Evolutionary conservation across 139 green algal genomes (phyloP).

Genomic region (Picochlorum sp.): DNA sequence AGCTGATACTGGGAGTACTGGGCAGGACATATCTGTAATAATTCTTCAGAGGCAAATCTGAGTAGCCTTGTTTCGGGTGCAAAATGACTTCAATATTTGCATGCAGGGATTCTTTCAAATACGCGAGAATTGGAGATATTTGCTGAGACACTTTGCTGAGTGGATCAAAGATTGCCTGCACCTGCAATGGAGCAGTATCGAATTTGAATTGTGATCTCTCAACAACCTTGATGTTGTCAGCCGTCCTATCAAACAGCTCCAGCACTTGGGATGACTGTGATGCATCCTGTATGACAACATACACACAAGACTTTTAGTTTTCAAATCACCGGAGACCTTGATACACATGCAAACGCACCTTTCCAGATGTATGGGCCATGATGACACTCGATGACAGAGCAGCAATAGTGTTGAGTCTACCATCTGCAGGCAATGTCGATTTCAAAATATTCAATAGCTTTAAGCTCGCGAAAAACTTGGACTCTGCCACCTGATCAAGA

Average conservation of each 20-base stretch:
- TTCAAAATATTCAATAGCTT: not conserved
- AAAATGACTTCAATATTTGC: constrained; percentile 28
- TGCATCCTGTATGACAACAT: no score
- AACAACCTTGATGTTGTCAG: no score
- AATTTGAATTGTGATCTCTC: not conserved
- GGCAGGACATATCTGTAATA: constrained; percentile 78
- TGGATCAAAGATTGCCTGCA: constrained; percentile 61
- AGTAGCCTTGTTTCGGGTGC: constrained; percentile 52
- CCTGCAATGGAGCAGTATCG: constrained; percentile 20
- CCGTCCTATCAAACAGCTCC: no score
- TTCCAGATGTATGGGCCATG: no score
- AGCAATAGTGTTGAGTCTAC: no score
- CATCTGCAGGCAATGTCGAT: no score
- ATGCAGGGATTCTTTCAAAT: constrained; percentile 28
- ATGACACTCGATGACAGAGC: no score
- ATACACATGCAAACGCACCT: not conserved
- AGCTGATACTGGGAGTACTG: not conserved
- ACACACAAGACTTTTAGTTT: not conserved
- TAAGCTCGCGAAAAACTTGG: not conserved
- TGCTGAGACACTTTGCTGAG: constrained; percentile 38
- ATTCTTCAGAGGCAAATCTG: constrained; percentile 79
- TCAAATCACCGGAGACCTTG: not conserved
- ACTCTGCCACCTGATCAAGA: constrained; percentile 27
- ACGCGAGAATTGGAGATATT: constrained; percentile 37
- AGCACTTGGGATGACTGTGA: no score